Conservation (phyloP, 2,329 filamentous ascomycete species). For the Graphium sp. region DNA sequence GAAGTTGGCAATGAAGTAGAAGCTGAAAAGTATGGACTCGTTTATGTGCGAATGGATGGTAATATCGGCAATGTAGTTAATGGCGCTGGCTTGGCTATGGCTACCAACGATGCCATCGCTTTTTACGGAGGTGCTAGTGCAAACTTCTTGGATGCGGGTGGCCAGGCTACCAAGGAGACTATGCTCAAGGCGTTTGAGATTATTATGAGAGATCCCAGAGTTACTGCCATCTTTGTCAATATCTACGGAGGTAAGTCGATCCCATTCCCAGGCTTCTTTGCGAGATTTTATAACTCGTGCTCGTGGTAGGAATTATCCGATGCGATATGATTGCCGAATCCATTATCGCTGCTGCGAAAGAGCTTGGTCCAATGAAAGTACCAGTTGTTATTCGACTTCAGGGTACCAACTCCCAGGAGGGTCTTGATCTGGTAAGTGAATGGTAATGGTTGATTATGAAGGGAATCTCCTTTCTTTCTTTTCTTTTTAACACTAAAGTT, state of each 20-base stretch:
- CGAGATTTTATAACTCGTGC: too few species aligned
- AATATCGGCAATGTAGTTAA: slow-evolving; percentile 77
- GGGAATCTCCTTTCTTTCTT: too few species aligned
- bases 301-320: slow-evolving; percentile 24
- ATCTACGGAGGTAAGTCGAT: slow-evolving; percentile 36
- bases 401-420: slow-evolving; percentile 25
- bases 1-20: slow-evolving; percentile 17
- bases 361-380: slow-evolving; percentile 18
- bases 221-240: slow-evolving; percentile 48
- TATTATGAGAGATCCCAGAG: slow-evolving; percentile 52
- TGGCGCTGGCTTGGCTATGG: slow-evolving; percentile 80
- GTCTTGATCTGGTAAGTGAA: slow-evolving; percentile 19
- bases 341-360: slow-evolving; percentile 21
- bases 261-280: too few species aligned
- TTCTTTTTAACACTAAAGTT: background rate
- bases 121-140: slow-evolving; percentile 50
- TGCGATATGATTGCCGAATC: slow-evolving; percentile 34
- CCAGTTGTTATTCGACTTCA: slow-evolving; percentile 28
- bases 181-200: slow-evolving; percentile 63
- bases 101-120: slow-evolving; percentile 67
- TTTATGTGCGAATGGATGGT: slow-evolving; percentile 49
- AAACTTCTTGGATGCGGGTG: slow-evolving; percentile 83
- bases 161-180: slow-evolving; percentile 70
- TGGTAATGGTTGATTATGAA: background rate
- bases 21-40: slow-evolving; percentile 48